phyloP scores from a whole-genome alignment of 306 rosid genomes.

The Elaeagnus macrophylla region DNA sequence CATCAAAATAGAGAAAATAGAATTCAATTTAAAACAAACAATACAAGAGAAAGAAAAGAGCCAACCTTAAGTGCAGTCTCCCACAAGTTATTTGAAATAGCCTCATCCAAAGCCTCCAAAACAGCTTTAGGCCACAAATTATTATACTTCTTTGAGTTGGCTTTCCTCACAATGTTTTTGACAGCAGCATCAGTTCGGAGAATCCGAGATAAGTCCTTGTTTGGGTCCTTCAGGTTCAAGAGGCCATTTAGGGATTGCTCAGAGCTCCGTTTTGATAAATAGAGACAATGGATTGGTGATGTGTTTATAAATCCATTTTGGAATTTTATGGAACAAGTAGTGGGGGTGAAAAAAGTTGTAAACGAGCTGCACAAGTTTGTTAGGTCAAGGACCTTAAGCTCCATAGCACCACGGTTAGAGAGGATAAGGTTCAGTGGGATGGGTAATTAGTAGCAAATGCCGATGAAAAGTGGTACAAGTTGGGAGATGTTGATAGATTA shows the following conservation, averaged over 20 bases:
- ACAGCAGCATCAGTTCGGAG: conserved; percentile 82
- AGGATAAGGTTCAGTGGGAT: conserved; percentile 2
- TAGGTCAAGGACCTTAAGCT: conserved; percentile 10
- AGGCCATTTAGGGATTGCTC: conserved; percentile 26
- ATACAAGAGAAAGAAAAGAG: neutral
- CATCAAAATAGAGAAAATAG: neutral
- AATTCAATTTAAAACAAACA: neutral
- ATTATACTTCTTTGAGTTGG: conserved; percentile 47
- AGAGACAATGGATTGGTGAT: conserved; percentile 19
- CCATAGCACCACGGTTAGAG: conserved; percentile 7
- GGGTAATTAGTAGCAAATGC: no score
- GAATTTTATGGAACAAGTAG: conserved; percentile 24
- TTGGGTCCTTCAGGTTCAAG: conserved; percentile 43
- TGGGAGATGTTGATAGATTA: no score
- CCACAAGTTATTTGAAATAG: conserved; percentile 42
- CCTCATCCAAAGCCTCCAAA: conserved; percentile 74
- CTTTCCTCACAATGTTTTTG: conserved; percentile 51
- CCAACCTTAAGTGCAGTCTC: conserved; percentile 61
- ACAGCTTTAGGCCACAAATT: conserved; percentile 78
- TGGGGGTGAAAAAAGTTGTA: conserved; percentile 16
- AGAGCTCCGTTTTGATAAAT: conserved; percentile 36
- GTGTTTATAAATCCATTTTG: neutral
- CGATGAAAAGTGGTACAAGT: no score
- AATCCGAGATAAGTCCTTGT: conserved; percentile 66
- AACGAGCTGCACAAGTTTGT: conserved; percentile 15